Evolutionary conservation across 192 early-diverging fungal species (phyloP).

Genomic region (Backusella tuberculispora): DNA sequence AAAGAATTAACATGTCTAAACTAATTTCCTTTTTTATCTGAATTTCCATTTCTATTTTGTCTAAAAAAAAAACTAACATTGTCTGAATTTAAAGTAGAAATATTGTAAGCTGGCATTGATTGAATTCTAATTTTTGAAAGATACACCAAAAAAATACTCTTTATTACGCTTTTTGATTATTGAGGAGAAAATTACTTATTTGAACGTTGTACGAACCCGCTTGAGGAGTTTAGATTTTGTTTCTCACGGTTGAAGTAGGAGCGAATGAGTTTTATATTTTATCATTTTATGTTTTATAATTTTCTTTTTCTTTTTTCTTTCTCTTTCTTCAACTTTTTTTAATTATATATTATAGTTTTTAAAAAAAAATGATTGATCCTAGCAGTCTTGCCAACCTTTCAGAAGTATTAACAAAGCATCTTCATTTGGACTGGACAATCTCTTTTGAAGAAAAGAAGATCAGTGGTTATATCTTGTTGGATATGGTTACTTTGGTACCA

Average conservation of each 20-base stretch:
- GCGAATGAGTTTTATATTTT: too few relatives aligned
- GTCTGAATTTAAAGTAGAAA: too few relatives aligned
- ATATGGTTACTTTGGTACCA: slow-evolving; percentile 55
- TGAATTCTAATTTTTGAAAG: background rate
- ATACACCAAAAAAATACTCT: too few relatives aligned
- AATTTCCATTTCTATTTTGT: too few relatives aligned
- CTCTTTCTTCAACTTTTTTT: background rate
- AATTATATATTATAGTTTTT: background rate
- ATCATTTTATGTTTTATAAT: background rate
- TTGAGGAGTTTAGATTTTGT: background rate
- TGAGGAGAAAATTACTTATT: too few relatives aligned
- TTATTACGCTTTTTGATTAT: too few relatives aligned
- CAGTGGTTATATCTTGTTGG: slow-evolving; percentile 65
- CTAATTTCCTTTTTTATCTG: too few relatives aligned
- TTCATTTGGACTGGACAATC: slow-evolving; percentile 74
- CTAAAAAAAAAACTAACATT: too few relatives aligned
- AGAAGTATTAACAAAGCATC: slow-evolving; percentile 71
- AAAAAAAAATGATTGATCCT: slow-evolving; percentile 59
- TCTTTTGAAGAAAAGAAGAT: slow-evolving; percentile 79
- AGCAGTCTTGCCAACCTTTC: slow-evolving; percentile 83
- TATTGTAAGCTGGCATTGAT: too few relatives aligned
- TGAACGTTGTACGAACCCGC: background rate
- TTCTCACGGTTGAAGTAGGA: slow-evolving; percentile 1
- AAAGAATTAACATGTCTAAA: too few relatives aligned
- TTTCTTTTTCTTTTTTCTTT: background rate